Evolutionary conservation across 805 yeast genomes (phyloP).

Genomic region (Hemisphaericaspora nanyangensis): DNA sequence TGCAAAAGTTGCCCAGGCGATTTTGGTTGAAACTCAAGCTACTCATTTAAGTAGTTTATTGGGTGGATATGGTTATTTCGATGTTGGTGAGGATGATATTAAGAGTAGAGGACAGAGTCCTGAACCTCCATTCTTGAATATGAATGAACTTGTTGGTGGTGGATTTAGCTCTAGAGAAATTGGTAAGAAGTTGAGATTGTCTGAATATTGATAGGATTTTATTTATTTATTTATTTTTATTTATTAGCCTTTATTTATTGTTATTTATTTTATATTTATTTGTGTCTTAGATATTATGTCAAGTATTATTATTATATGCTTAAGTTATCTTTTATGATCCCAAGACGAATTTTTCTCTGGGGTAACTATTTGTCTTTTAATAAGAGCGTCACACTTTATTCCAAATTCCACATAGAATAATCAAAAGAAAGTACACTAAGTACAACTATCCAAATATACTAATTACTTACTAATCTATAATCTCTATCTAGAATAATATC

Average conservation of each 20-base stretch:
- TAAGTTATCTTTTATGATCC: background rate
- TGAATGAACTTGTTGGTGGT: slow-evolving; percentile 22
- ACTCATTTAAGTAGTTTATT: slow-evolving; percentile 32
- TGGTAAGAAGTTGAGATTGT: slow-evolving; percentile 59
- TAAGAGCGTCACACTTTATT: too few species aligned
- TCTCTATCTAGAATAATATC: too few species aligned
- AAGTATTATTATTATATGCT: too few species aligned
- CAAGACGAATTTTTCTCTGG: too few species aligned
- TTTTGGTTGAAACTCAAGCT: slow-evolving; percentile 16
- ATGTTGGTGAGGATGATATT: slow-evolving; percentile 50
- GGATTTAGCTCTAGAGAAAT: slow-evolving; percentile 50
- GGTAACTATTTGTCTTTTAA: too few species aligned
- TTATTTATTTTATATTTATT: slow-evolving; percentile 3
- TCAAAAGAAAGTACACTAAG: too few species aligned
- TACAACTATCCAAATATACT: too few species aligned
- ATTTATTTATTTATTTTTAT: slow-evolving; percentile 9
- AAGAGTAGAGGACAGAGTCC: slow-evolving; percentile 58
- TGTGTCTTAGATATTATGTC: background rate
- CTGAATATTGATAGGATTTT: slow-evolving; percentile 45
- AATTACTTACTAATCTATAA: too few species aligned
- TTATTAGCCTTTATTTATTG: slow-evolving; percentile 8
- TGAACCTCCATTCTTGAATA: slow-evolving; percentile 45
- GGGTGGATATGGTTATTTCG: slow-evolving; percentile 62
- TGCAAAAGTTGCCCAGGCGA: background rate
- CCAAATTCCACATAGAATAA: too few species aligned